phyloP scores from a whole-genome alignment of 78 protist genomes.

The Diacronema lutheri region DNA sequence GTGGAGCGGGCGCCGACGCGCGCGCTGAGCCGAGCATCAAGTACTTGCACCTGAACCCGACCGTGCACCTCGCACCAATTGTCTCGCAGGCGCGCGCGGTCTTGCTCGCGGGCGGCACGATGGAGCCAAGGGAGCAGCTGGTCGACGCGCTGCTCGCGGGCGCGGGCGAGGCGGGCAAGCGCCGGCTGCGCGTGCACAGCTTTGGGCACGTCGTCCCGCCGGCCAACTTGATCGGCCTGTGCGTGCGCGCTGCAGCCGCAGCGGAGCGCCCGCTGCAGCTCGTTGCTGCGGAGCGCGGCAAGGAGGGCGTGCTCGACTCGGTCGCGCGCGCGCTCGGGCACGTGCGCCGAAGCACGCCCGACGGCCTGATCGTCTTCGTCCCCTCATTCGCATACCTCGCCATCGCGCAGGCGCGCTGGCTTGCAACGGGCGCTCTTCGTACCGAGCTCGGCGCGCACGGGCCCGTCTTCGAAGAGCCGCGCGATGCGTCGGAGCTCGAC shows the following conservation, averaged over 20 bases:
- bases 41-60: background rate
- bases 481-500: background rate
- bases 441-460: background rate
- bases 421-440: background rate
- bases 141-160: background rate
- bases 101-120: slow-evolving; percentile 76
- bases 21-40: too few species aligned
- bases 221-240: slow-evolving; percentile 8
- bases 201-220: slow-evolving; percentile 75
- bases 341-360: slow-evolving; percentile 49
- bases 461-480: background rate
- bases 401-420: slow-evolving; percentile 2
- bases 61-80: slow-evolving; percentile 25
- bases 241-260: background rate
- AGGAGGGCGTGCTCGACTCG: background rate
- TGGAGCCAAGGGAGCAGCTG: slow-evolving; percentile 52
- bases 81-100: slow-evolving; percentile 34
- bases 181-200: slow-evolving; percentile 16
- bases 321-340: slow-evolving; percentile 38
- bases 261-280: background rate
- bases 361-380: slow-evolving; percentile 72
- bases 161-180: background rate
- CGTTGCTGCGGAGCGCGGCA: background rate
- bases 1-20: too few species aligned
- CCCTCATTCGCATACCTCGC: slow-evolving; percentile 60